Conservation (phyloP, 176 grass and related monocot species). For the Areca catechu region DNA sequence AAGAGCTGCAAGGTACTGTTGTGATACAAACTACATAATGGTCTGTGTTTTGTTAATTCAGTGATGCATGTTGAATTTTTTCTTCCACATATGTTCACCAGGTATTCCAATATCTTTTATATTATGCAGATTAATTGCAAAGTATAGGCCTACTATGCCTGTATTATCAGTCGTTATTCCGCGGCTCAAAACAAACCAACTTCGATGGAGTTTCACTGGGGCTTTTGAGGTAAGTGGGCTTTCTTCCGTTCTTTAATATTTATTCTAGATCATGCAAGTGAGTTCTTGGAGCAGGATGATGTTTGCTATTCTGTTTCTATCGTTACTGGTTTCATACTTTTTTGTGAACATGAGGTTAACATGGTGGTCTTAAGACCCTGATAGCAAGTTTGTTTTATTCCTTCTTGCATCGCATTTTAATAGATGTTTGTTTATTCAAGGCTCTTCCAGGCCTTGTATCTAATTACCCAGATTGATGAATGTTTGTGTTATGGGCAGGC, state of each 20-base stretch:
- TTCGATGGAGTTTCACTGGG: constrained; percentile 92
- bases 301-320: too few species aligned
- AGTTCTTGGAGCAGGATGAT: too few species aligned
- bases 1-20: constrained; percentile 82
- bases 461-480: neutral
- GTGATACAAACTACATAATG: neutral
- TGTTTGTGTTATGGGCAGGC: constrained; percentile 39
- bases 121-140: constrained; percentile 70
- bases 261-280: neutral
- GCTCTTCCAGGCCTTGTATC: too few species aligned
- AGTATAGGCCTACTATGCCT: constrained; percentile 99
- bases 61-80: too few species aligned
- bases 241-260: neutral
- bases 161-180: constrained; percentile 99
- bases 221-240: constrained; percentile 63
- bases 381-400: too few species aligned
- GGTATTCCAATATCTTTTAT: neutral
- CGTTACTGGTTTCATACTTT: too few species aligned
- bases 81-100: neutral
- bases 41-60: too few species aligned
- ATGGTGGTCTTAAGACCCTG: too few species aligned
- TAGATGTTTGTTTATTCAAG: too few species aligned
- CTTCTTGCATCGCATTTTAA: too few species aligned
- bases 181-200: constrained; percentile 95
- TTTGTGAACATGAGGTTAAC: too few species aligned